phyloP scores from a whole-genome alignment of 208 protist species.

The Trypanosoma brucei region DNA sequence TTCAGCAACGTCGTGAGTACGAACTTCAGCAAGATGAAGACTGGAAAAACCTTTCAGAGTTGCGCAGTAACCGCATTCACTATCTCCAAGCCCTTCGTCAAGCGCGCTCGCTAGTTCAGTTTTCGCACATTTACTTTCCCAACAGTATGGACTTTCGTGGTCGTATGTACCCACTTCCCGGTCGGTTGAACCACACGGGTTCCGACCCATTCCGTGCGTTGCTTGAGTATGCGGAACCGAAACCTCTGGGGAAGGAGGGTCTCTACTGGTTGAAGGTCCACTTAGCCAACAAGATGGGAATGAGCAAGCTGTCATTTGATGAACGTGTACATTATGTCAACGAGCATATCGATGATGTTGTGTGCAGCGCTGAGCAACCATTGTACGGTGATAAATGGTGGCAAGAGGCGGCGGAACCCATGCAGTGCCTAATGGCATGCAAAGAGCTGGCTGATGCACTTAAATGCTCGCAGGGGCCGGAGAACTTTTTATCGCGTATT shows the following conservation, averaged over 20 bases:
- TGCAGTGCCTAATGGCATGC: slow-evolving; percentile 94
- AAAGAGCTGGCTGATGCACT: slow-evolving; percentile 93
- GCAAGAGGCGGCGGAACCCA: slow-evolving; percentile 93
- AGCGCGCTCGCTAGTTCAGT: slow-evolving; percentile 83
- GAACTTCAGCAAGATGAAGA: slow-evolving; percentile 66
- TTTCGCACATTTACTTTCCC: slow-evolving; percentile 96
- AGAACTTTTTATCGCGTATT: slow-evolving; percentile 87
- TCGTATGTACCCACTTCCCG: slow-evolving; percentile 97
- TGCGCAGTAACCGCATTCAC: slow-evolving; percentile 85
- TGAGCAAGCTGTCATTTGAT: slow-evolving; percentile 95
- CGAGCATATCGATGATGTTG: slow-evolving; percentile 88
- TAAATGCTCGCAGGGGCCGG: slow-evolving; percentile 79
- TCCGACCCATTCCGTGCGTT: slow-evolving; percentile 91
- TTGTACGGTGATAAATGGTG: slow-evolving; percentile 88
- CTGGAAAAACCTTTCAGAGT: slow-evolving; percentile 78
- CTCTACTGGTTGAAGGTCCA: slow-evolving; percentile 98
- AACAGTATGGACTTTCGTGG: slow-evolving; percentile 99
- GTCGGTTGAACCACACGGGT: slow-evolving; percentile 96
- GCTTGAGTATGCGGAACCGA: slow-evolving; percentile 93
- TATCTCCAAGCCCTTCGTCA: slow-evolving; percentile 88
- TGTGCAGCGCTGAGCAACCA: slow-evolving; percentile 78
- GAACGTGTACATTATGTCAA: slow-evolving; percentile 93
- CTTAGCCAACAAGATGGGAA: slow-evolving; percentile 96
- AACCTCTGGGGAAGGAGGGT: slow-evolving; percentile 91
- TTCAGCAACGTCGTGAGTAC: slow-evolving; percentile 53